Evolutionary conservation across 2,329 filamentous ascomycete genomes (phyloP).

Genomic region (Aspergillus felis): DNA sequence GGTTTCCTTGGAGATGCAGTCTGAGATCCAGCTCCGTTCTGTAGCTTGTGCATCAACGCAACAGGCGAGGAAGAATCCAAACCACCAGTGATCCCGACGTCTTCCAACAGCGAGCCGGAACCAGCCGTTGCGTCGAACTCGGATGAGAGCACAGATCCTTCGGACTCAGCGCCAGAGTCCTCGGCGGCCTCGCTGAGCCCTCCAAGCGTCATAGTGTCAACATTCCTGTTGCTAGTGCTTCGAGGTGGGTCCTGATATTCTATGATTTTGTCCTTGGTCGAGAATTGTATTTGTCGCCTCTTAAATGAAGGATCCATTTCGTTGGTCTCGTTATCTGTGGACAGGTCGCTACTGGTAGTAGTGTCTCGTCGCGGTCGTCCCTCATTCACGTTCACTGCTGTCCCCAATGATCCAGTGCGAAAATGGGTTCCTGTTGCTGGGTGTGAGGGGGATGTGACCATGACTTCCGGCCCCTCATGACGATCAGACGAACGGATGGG

Average conservation of each 20-base stretch:
- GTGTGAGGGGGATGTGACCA: slow-evolving; percentile 54
- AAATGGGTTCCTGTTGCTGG: slow-evolving; percentile 45
- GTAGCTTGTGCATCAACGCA: slow-evolving; percentile 40
- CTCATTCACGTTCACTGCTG: slow-evolving; percentile 51
- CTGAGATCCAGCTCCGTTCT: slow-evolving; percentile 29
- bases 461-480: slow-evolving; percentile 45
- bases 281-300: slow-evolving; percentile 50
- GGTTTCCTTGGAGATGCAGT: slow-evolving; percentile 51
- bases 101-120: slow-evolving; percentile 55
- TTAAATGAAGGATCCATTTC: slow-evolving; percentile 55
- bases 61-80: slow-evolving; percentile 50
- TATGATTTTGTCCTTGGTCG: slow-evolving; percentile 32
- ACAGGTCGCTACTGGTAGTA: slow-evolving; percentile 63
- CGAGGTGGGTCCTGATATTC: slow-evolving; percentile 19
- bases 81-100: slow-evolving; percentile 41
- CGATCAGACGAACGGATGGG: slow-evolving; percentile 60
- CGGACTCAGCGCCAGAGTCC: slow-evolving; percentile 47
- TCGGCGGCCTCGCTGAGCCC: slow-evolving; percentile 41
- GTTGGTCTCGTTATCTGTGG: slow-evolving; percentile 62
- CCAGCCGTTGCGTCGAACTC: slow-evolving; percentile 54
- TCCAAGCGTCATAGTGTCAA: slow-evolving; percentile 28
- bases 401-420: slow-evolving; percentile 54
- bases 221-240: slow-evolving; percentile 23
- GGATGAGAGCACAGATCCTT: slow-evolving; percentile 48
- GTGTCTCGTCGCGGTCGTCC: slow-evolving; percentile 56